A percentile compares a stretch with the other conserved stretches of the same genome.
phyloP scores from a whole-genome alignment of 495 filamentous ascomycete genomes.

The Thozetella sp. region DNA sequence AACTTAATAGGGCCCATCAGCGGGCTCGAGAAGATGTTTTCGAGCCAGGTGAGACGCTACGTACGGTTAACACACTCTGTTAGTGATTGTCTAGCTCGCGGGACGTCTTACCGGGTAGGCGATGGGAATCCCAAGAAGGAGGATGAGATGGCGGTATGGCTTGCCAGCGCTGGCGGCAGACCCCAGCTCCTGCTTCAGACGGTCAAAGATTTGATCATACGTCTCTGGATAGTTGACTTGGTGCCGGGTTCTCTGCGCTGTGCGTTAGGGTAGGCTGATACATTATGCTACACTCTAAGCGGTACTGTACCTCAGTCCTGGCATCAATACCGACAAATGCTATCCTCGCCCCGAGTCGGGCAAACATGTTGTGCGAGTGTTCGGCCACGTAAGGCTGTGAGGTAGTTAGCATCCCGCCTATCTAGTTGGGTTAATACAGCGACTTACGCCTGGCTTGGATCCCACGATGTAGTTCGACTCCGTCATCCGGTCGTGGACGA shows the following conservation, averaged over 20 bases:
- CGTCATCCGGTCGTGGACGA: slow-evolving; percentile 58
- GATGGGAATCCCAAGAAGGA: slow-evolving; percentile 90
- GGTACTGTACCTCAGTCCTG: slow-evolving; percentile 63
- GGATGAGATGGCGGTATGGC: slow-evolving; percentile 78
- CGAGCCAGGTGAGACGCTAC: slow-evolving; percentile 84
- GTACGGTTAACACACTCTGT: not conserved
- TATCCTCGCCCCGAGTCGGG: slow-evolving; percentile 80
- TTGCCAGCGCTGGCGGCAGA: slow-evolving; percentile 46
- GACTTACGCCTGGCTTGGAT: slow-evolving; percentile 59
- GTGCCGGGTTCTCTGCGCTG: slow-evolving; percentile 70
- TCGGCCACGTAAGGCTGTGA: slow-evolving; percentile 71
- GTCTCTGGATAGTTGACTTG: slow-evolving; percentile 91
- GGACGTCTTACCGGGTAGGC: slow-evolving; percentile 70
- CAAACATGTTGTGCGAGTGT: slow-evolving; percentile 77
- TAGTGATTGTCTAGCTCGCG: not conserved
- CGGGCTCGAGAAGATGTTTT: slow-evolving; percentile 84
- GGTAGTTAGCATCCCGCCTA: slow-evolving; percentile 23
- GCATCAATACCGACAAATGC: slow-evolving; percentile 89
- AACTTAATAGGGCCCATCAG: slow-evolving; percentile 84
- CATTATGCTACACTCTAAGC: too few relatives aligned
- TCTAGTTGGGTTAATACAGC: not conserved
- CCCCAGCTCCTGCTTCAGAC: slow-evolving; percentile 64
- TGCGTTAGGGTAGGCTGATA: slow-evolving; percentile 3
- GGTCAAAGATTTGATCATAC: slow-evolving; percentile 78
- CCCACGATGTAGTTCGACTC: slow-evolving; percentile 84